phyloP scores from a whole-genome alignment of 2,329 filamentous ascomycete genomes.

The Xylariaceae sp. region DNA sequence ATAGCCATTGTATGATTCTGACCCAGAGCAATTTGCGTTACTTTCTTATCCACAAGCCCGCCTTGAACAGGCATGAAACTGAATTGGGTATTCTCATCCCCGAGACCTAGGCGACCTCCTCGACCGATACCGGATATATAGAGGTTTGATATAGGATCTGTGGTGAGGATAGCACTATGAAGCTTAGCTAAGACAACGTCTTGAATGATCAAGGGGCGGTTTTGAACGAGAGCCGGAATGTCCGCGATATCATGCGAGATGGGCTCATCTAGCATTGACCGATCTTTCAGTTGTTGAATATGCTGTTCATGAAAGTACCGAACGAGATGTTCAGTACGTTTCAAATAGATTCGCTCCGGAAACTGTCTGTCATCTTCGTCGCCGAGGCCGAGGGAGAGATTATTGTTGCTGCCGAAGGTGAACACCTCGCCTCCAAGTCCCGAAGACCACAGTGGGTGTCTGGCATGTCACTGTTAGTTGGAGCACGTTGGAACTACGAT shows the following conservation, averaged over 20 bases:
- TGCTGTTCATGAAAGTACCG: constrained; percentile 69
- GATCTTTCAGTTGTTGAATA: constrained; percentile 42
- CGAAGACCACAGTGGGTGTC: constrained; percentile 17
- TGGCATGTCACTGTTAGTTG: constrained; percentile 19
- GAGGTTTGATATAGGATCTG: constrained; percentile 82
- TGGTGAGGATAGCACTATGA: constrained; percentile 83
- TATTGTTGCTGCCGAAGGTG: constrained; percentile 95
- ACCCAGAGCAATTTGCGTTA: constrained; percentile 76
- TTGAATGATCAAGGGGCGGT: constrained; percentile 69
- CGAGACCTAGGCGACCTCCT: constrained; percentile 82
- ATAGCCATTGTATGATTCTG: constrained; percentile 89
- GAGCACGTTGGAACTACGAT: constrained; percentile 5
- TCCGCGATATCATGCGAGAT: constrained; percentile 38
- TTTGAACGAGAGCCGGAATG: constrained; percentile 69
- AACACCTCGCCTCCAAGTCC: constrained; percentile 78
- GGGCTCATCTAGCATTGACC: constrained; percentile 27
- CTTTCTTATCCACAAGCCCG: constrained; percentile 68
- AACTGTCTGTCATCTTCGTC: constrained; percentile 93
- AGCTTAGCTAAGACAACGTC: constrained; percentile 87
- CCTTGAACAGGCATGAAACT: constrained; percentile 78
- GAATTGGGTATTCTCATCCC: constrained; percentile 86
- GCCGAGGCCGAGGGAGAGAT: constrained; percentile 86
- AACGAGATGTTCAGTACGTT: constrained; percentile 73
- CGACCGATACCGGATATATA: constrained; percentile 91
- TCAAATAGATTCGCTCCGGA: constrained; percentile 76